These are phyloP conservation scores for Tetracentron sinense DNA, from an alignment of 164 flowering plant species.

Conservation along the genomic window DNA sequence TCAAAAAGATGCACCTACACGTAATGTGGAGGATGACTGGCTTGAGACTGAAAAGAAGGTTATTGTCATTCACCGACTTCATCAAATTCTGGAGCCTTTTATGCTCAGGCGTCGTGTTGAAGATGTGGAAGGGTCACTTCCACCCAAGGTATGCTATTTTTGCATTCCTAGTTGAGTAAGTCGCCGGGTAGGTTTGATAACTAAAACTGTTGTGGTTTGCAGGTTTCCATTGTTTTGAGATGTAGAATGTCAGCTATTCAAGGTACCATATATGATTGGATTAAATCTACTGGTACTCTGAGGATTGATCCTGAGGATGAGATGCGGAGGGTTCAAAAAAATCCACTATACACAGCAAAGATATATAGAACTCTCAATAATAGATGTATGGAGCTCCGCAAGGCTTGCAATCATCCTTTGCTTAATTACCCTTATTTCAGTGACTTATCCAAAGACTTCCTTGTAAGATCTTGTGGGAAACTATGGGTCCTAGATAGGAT, in stretches of 20 bases:
- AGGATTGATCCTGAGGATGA: slow-evolving; percentile 97
- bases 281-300: slow-evolving; percentile 89
- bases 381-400: slow-evolving; percentile 96
- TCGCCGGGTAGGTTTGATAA: no score
- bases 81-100: slow-evolving; percentile 98
- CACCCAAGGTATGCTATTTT: slow-evolving; percentile 68
- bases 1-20: slow-evolving; percentile 81
- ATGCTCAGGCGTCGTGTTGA: slow-evolving; percentile 99
- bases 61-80: slow-evolving; percentile 92
- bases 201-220: slow-evolving; percentile 27
- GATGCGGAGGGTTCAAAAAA: slow-evolving; percentile 58
- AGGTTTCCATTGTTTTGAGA: slow-evolving; percentile 84
- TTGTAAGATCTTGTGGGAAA: slow-evolving; percentile 94
- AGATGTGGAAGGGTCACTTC: slow-evolving; percentile 99
- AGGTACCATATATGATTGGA: slow-evolving; percentile 95
- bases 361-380: slow-evolving; percentile 66
- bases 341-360: slow-evolving; percentile 69
- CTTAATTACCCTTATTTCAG: slow-evolving; percentile 87
- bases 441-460: slow-evolving; percentile 79
- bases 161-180: neutral
- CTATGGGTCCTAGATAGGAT: slow-evolving; percentile 92
- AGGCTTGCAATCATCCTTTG: slow-evolving; percentile 95
- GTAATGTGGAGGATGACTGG: slow-evolving; percentile 96
- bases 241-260: slow-evolving; percentile 98
- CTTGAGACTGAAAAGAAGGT: slow-evolving; percentile 99